These are phyloP conservation scores for Phytophthora aleatoria DNA, from an alignment of 352 stramenopile species.

Conservation along the genomic window DNA sequence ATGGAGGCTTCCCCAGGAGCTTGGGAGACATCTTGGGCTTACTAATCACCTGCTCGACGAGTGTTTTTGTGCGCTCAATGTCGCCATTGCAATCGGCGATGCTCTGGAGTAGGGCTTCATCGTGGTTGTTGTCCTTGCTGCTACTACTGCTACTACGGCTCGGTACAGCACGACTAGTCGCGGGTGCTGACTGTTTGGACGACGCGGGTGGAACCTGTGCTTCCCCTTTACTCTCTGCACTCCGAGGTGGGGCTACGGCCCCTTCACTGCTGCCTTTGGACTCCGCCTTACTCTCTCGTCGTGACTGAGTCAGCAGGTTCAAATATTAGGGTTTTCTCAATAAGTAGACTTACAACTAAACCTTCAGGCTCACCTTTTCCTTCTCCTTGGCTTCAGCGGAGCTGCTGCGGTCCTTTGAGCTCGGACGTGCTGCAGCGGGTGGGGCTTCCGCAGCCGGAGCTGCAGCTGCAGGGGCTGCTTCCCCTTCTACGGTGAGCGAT, in stretches of 20 bases:
- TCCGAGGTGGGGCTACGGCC: conserved; percentile 20
- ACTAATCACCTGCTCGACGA: conserved; percentile 80
- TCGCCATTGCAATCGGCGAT: conserved; percentile 78
- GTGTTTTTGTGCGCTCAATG: conserved; percentile 74
- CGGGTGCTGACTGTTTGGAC: conserved; percentile 24
- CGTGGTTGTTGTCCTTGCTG: conserved; percentile 38
- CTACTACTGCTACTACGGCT: conserved; percentile 33
- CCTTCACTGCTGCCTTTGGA: conserved; percentile 32
- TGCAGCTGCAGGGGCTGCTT: conserved; percentile 23
- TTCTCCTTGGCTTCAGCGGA: conserved; percentile 65
- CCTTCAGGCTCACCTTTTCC: conserved; percentile 34
- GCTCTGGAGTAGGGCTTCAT: conserved; percentile 56
- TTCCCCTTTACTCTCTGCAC: conserved; percentile 49
- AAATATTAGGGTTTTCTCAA: background rate
- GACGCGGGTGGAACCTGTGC: conserved; percentile 32
- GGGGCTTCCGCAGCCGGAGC: conserved; percentile 23
- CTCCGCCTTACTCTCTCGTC: conserved; percentile 40
- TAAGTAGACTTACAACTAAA: background rate
- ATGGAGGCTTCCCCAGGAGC: conserved; percentile 83
- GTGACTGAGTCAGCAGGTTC: conserved; percentile 16
- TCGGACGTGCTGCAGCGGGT: conserved; percentile 29
- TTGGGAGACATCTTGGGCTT: conserved; percentile 89
- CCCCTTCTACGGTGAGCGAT: conserved; percentile 60
- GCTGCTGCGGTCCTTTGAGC: conserved; percentile 54
- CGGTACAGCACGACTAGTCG: conserved; percentile 34